phyloP scores from a whole-genome alignment of 2,329 filamentous ascomycete genomes.

The Diatrype stigma region DNA sequence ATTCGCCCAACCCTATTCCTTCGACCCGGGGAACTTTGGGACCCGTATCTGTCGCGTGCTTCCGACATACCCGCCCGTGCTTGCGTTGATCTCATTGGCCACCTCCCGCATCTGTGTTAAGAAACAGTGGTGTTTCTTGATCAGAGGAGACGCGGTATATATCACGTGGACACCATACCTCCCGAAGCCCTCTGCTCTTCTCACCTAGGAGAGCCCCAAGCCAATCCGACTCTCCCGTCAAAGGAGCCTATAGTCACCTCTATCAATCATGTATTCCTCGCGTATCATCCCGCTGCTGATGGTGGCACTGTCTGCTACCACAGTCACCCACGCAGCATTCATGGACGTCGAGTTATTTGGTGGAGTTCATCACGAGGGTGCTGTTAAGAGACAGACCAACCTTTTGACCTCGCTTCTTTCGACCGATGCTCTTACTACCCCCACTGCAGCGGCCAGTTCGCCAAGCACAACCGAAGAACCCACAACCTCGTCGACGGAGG shows the following conservation, averaged over 20 bases:
- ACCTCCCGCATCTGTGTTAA: neutral
- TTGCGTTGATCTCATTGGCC: neutral
- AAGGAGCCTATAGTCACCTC: slow-evolving; percentile 3
- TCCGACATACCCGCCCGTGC: neutral
- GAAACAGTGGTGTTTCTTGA: too few species aligned
- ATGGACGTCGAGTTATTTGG: slow-evolving; percentile 23
- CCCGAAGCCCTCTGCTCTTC: neutral
- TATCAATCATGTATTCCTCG: slow-evolving; percentile 41
- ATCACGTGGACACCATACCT: neutral
- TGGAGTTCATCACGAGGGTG: slow-evolving; percentile 18
- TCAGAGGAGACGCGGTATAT: neutral
- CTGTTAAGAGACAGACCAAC: slow-evolving; percentile 15
- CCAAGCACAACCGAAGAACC: neutral
- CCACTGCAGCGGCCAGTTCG: slow-evolving; percentile 3
- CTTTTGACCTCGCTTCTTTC: neutral
- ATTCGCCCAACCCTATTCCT: too few species aligned
- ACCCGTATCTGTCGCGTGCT: neutral
- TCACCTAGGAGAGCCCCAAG: neutral
- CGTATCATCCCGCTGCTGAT: slow-evolving; percentile 44
- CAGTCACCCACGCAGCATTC: slow-evolving; percentile 41
- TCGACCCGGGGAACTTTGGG: neutral
- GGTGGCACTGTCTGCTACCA: slow-evolving; percentile 43
- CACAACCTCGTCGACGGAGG: slow-evolving; percentile 13
- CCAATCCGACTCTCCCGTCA: slow-evolving; percentile 1
- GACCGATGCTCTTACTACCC: slow-evolving; percentile 6